Evolutionary conservation across 768 basidiomycete species (phyloP).

Genomic region (Termitomyces sp.): DNA sequence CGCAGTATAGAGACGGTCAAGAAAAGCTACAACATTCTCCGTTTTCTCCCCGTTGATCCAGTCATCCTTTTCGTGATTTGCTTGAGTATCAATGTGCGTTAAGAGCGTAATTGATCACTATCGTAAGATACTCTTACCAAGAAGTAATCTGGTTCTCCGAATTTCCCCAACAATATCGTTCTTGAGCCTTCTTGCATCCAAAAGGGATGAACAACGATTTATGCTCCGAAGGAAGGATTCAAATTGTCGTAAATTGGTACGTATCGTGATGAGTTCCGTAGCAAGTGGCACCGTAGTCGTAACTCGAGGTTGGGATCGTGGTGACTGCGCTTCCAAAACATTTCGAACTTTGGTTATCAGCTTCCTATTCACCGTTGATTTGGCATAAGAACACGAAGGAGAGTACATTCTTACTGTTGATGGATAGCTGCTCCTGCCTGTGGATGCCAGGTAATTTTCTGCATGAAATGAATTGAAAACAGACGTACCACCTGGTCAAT

Average conservation of each 20-base stretch:
- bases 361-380: conserved; percentile 41
- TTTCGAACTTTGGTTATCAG: conserved; percentile 85
- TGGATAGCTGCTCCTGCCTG: conserved; percentile 48
- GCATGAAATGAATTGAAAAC: not conserved
- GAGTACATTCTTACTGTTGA: conserved; percentile 32
- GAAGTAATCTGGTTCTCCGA: conserved; percentile 64
- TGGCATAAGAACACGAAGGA: not conserved
- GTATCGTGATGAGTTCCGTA: conserved; percentile 73
- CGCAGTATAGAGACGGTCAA: conserved; percentile 85
- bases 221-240: conserved; percentile 90
- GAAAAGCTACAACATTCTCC: conserved; percentile 80
- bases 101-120: not conserved
- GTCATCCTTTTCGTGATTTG: conserved; percentile 82
- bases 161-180: conserved; percentile 94
- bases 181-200: conserved; percentile 87
- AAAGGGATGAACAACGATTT: conserved; percentile 67
- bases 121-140: conserved; percentile 42
- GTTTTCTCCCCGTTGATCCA: conserved; percentile 85
- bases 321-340: conserved; percentile 75
- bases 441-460: not conserved
- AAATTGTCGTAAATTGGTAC: conserved; percentile 78
- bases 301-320: conserved; percentile 40
- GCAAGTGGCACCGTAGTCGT: conserved; percentile 32
- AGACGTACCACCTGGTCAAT: conserved; percentile 85
- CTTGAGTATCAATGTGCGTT: conserved; percentile 26